Evolutionary conservation across 1,284 basidiomycete genomes (phyloP), one percentile per base, ranked within the genome.

Genomic region (Exobasidium rhododendri): DNA sequence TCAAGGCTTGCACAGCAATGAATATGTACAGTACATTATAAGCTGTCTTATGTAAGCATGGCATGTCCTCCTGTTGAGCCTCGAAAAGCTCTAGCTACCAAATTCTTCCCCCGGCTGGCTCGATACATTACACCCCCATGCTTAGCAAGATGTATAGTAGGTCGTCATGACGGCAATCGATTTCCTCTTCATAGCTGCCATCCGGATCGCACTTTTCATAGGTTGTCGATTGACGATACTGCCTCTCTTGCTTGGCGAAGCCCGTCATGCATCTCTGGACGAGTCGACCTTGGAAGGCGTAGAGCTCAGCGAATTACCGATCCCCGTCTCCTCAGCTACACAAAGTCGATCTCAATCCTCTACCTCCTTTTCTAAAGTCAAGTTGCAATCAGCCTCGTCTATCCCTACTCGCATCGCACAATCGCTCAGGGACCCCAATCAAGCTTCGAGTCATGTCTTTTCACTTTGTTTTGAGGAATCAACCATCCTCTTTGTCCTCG

Each of bases 161-260:
- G 17, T 40, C 35, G 35, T 2, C 3, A 55, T 55, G 52, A 29
- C 32, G 3, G 52, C 30, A n/a, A 13, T 30, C 4, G 35, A 56
- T 45, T 20, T 58, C n/a, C 10, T 58, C 45, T 30, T 65, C 40
- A 28, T 65, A 14, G 26, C 61, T 24, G 29, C 29, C 4, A 10
- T 62, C n/a, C 64, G 64, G 3, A 24, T 59, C 3, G 64, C 47
- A 22, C 60, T 65, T 17, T 63, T 65, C 24, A 22, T 54, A 28
- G 45, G 40, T 20, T 65, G 64, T 32, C 55, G 61, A 3, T 31
- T 52, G 47, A 51, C 56, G 3, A 28, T 62, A 13, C 64, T 76
- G 2, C 75, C 75, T 13, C 71, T 73, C 56, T 64, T 77, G 14
- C 68, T 71, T 28, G 74, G 74, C 14, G 72, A 77, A 47, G 75